phyloP scores from a whole-genome alignment of 768 basidiomycete genomes.

The Asterophora parasitica region DNA sequence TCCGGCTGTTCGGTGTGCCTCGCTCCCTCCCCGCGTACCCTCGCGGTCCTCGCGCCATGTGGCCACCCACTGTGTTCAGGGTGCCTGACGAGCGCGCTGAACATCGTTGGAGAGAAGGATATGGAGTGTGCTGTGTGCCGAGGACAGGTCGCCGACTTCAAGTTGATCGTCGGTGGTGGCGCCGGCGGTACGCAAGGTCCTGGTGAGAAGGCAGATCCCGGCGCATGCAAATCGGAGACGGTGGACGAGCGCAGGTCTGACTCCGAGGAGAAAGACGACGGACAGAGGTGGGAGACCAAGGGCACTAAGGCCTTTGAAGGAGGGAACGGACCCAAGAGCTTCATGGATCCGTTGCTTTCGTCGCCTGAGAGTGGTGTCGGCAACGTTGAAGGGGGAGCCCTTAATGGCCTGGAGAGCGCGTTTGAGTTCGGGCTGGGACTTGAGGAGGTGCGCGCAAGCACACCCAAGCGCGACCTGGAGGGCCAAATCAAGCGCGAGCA shows the following conservation, averaged over 20 bases:
- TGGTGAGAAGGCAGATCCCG: slow-evolving; percentile 1
- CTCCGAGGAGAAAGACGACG: not conserved
- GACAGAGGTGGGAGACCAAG: slow-evolving; percentile 1
- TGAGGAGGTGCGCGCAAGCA: slow-evolving; percentile 35
- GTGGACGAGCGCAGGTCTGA: not conserved
- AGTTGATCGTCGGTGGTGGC: slow-evolving; percentile 31
- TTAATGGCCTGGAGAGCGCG: slow-evolving; percentile 30
- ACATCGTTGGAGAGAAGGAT: slow-evolving; percentile 87
- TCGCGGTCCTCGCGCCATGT: slow-evolving; percentile 74
- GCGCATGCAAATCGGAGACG: not conserved
- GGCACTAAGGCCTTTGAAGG: slow-evolving; percentile 9
- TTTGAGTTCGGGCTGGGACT: slow-evolving; percentile 40
- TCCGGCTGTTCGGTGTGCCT: slow-evolving; percentile 65
- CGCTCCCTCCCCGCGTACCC: slow-evolving; percentile 31
- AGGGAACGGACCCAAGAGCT: slow-evolving; percentile 17
- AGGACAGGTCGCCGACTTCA: slow-evolving; percentile 63
- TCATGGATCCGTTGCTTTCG: slow-evolving; percentile 32
- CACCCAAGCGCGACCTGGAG: slow-evolving; percentile 25
- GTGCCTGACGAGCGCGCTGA: slow-evolving; percentile 81
- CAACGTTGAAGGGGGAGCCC: slow-evolving; percentile 15
- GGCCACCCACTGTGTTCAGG: slow-evolving; percentile 71
- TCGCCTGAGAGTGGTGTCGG: slow-evolving; percentile 24
- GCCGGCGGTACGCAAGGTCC: too few species aligned
- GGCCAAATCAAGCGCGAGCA: too few species aligned
- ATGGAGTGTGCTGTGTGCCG: slow-evolving; percentile 84